Evolutionary conservation across 1,284 basidiomycete genomes (phyloP), one percentile per base, ranked within the genome.

Genomic region (Trichosporon sp.): DNA sequence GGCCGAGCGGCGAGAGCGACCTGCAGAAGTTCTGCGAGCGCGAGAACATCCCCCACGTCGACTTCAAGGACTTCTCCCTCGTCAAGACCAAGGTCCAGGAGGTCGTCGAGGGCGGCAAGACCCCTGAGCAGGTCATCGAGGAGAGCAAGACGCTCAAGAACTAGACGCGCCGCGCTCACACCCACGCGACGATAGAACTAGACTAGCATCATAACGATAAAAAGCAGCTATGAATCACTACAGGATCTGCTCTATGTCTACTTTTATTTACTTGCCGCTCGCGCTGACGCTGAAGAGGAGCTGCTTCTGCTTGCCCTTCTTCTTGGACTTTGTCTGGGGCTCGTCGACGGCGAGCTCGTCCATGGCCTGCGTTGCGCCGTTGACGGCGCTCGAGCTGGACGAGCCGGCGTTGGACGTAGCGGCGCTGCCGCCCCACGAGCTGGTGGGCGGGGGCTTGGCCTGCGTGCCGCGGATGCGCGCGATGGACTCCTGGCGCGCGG

Each of bases 221-320:
- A 53, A 53, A 53, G 25, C 21, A 6, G 0, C 51, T 70, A 31
- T 66, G 23, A 18, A 63, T 27, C n/a, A n/a, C n/a, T n/a, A n/a
- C n/a, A n/a, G n/a, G 38, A 25, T 47, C 21, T 47, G n/a, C 9
- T 31, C 9, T 44, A 31, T 29, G 32, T 5, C 29, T n/a, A 38
- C 35, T 47, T 31, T 42, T 23, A 35, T 11, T 27, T 27, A 42
- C 62, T 63, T 63, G 62, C 34, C 62, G 66, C 82, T 73, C 13
- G 81, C 80, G 65, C 80, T 81, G 44, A 84, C 81, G 21, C 85
- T 91, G 76, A 94, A 93, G 75, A 95, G 80, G 23, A 89, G 90
- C 84, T 94, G 91, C 82, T 93, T 93, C 79, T 89, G 87, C 80
- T 93, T 93, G 1, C 89, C 89, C 80, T 89, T 88, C 74, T 88